Conservation (phyloP, 140 eudicot species). For the Erigeron philadelphicus region DNA sequence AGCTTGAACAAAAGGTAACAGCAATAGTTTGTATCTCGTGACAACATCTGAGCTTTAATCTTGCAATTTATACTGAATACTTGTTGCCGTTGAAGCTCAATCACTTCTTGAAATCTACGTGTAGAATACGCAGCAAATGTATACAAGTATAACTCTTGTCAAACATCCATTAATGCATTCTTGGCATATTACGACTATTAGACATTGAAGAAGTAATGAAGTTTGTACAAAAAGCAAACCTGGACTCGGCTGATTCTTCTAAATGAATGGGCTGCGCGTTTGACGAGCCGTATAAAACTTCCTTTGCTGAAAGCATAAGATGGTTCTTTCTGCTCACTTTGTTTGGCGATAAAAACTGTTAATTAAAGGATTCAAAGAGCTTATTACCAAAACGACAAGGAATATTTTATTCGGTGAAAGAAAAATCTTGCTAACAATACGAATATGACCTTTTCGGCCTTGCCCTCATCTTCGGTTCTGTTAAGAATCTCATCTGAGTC, state of each 20-base stretch:
- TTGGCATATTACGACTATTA: too few relatives aligned
- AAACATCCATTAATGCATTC: not conserved
- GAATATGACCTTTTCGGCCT: not conserved
- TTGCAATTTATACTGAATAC: conserved; percentile 2
- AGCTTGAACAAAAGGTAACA: conserved; percentile 1
- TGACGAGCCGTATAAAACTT: not conserved
- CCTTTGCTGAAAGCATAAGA: conserved; percentile 11
- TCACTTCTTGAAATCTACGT: not conserved
- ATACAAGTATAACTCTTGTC: not conserved
- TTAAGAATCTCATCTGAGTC: not conserved
- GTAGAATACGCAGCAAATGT: not conserved
- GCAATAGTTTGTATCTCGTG: not conserved
- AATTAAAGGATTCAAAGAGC: not conserved
- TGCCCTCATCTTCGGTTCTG: not conserved
- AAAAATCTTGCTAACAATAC: too few relatives aligned
- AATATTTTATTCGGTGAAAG: too few relatives aligned
- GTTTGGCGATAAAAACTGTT: not conserved
- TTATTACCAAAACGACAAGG: too few relatives aligned
- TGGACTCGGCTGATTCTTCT: not conserved
- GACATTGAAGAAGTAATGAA: not conserved
- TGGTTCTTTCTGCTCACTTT: conserved; percentile 11
- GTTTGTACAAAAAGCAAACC: conserved; percentile 5
- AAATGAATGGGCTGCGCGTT: not conserved
- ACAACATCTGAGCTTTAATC: not conserved
- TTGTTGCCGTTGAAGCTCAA: not conserved